Conservation (phyloP, 768 basidiomycete species). For the Kwoniella europaea region DNA sequence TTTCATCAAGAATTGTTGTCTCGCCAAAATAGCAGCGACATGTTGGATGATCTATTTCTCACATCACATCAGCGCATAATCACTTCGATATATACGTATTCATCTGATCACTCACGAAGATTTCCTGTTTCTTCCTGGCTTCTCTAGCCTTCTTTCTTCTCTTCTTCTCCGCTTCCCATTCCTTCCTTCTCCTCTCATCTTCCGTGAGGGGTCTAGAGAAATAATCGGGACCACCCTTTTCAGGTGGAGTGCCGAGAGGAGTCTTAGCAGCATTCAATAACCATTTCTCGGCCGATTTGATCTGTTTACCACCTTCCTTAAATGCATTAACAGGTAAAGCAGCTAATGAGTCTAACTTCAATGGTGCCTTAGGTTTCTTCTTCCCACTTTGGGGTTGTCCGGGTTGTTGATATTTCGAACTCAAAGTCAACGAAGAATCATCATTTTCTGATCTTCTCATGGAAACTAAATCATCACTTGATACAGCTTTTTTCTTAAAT, state of each 20-base stretch:
- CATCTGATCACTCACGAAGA: conserved; percentile 65
- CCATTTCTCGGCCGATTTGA: conserved; percentile 53
- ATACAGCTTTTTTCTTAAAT: conserved; percentile 29
- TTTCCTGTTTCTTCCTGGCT: conserved; percentile 72
- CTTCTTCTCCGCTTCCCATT: conserved; percentile 61
- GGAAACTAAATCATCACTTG: conserved; percentile 35
- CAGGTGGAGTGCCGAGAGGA: conserved; percentile 46
- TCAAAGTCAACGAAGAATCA: conserved; percentile 11
- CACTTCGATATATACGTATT: no score
- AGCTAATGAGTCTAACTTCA: conserved; percentile 36
- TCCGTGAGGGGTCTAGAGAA: conserved; percentile 51
- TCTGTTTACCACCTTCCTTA: conserved; percentile 34
- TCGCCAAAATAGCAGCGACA: conserved; percentile 76
- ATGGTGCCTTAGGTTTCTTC: conserved; percentile 24
- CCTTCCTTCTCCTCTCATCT: conserved; percentile 55
- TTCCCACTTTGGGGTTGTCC: conserved; percentile 5
- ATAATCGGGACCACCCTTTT: conserved; percentile 52
- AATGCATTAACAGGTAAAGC: conserved; percentile 36
- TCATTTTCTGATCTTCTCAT: conserved; percentile 17
- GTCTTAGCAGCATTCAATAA: conserved; percentile 47
- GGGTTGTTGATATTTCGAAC: conserved; percentile 7
- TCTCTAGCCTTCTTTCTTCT: conserved; percentile 61
- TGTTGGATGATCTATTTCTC: conserved; percentile 73
- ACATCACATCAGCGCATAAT: conserved; percentile 6
- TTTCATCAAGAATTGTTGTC: conserved; percentile 84